Conservation (phyloP, 2,329 filamentous ascomycete genomes). For the Clonostachys byssicola region DNA sequence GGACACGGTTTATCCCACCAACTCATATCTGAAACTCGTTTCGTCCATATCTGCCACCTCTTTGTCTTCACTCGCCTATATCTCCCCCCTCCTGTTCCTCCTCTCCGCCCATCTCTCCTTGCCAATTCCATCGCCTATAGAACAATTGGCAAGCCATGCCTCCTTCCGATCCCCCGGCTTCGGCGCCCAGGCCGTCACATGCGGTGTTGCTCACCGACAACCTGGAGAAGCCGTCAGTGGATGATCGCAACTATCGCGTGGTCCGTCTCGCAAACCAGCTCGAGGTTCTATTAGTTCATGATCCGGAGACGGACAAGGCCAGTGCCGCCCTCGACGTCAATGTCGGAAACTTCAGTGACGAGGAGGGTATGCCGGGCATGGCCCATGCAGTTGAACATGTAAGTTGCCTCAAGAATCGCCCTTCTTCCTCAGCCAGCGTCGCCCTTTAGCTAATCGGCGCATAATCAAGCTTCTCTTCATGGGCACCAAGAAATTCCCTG, state of each 20-base stretch:
- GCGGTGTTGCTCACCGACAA: conserved; percentile 55
- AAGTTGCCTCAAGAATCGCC: conserved; percentile 14
- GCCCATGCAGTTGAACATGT: conserved; percentile 94
- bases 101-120: not conserved
- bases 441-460: not conserved
- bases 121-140: too few relatives aligned
- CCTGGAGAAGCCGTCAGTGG: conserved; percentile 78
- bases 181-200: conserved; percentile 18
- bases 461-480: conserved; percentile 74
- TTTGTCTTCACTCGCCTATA: not conserved
- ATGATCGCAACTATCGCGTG: conserved; percentile 84
- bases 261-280: conserved; percentile 81
- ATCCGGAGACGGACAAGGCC: conserved; percentile 93
- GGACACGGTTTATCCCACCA: not conserved
- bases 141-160: conserved; percentile 14
- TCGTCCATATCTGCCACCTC: not conserved
- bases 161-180: conserved; percentile 24
- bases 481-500: conserved; percentile 96
- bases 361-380: conserved; percentile 87
- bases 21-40: not conserved
- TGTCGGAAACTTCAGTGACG: conserved; percentile 92
- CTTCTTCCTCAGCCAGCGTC: conserved; percentile 8
- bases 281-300: conserved; percentile 88
- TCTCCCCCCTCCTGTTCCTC: not conserved
- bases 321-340: conserved; percentile 94